Evolutionary conservation across 345 rosid species (phyloP).

Genomic region (Dimocarpus longan): DNA sequence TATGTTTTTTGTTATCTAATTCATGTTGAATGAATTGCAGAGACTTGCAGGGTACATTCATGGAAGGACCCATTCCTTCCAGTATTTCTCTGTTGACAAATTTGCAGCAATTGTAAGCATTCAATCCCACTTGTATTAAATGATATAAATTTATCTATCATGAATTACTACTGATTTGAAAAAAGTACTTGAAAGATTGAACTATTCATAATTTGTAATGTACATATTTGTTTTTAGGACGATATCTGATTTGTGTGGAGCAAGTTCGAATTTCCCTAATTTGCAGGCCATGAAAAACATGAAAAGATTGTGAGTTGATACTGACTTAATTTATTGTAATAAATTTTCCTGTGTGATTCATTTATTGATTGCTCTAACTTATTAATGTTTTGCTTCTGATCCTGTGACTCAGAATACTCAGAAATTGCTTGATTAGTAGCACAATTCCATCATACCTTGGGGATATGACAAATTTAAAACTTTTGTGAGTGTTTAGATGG

Average conservation of each 20-base stretch:
- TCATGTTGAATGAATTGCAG: conserved; percentile 35
- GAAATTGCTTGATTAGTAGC: conserved; percentile 61
- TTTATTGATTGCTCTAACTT: not conserved
- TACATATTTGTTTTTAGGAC: conserved; percentile 43
- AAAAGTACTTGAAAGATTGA: not conserved
- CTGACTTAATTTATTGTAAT: not conserved
- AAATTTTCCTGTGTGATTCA: not conserved
- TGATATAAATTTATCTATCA: not conserved
- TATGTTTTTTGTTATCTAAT: not conserved
- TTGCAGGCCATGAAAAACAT: conserved; percentile 31
- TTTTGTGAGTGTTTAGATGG: conserved; percentile 49
- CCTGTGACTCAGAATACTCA: conserved; percentile 48
- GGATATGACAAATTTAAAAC: conserved; percentile 30
- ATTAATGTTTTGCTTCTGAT: conserved; percentile 3
- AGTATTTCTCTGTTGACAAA: conserved; percentile 51
- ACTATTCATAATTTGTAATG: not conserved
- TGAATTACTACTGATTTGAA: not conserved
- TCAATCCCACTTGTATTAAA: not conserved
- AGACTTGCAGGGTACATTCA: conserved; percentile 75
- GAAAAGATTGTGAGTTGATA: conserved; percentile 52
- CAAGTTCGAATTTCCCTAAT: conserved; percentile 54
- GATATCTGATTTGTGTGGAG: conserved; percentile 65
- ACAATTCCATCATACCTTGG: conserved; percentile 55
- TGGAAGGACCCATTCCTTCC: conserved; percentile 92
- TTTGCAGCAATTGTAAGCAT: conserved; percentile 61